Evolutionary conservation across 805 yeast genomes (phyloP).

Genomic region (Candida boidinii): DNA sequence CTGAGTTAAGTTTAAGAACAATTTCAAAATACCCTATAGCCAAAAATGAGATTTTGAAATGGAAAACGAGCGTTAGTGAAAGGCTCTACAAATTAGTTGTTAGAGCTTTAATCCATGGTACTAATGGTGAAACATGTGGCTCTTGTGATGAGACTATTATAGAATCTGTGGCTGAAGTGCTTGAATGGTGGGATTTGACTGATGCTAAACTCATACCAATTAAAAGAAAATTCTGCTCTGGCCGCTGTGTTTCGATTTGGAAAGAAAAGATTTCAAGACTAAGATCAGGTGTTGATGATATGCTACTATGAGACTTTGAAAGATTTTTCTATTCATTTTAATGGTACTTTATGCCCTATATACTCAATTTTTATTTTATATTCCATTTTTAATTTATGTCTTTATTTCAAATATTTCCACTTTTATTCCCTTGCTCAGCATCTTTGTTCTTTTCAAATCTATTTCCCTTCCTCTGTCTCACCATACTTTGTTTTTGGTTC

Average conservation of each 20-base stretch:
- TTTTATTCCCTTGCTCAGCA: no score
- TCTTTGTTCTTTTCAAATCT: no score
- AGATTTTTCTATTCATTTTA: no score
- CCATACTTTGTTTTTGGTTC: no score
- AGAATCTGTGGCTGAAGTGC: conserved; percentile 48
- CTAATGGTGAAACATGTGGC: conserved; percentile 44
- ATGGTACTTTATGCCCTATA: no score
- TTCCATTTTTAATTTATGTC: no score
- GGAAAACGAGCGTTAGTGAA: conserved; percentile 43
- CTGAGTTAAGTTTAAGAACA: conserved; percentile 37
- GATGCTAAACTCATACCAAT: conserved; percentile 43
- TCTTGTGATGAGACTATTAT: conserved; percentile 39
- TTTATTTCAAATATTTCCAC: no score
- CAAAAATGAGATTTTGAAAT: conserved; percentile 41
- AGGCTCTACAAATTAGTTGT: conserved; percentile 37
- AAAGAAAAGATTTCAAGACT: no score
- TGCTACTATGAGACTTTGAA: no score
- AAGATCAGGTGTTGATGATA: conserved; percentile 1
- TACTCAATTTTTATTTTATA: no score
- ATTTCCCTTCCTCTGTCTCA: no score
- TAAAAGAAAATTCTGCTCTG: conserved; percentile 46
- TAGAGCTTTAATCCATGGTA: conserved; percentile 44
- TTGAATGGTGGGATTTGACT: conserved; percentile 63
- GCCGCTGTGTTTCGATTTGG: conserved; percentile 34
- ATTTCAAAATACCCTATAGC: conserved; percentile 47